Percentiles rank a stretch among this genome's conserved stretches.
phyloP scores from a whole-genome alignment of 495 filamentous ascomycete genomes.

The Massariosphaeria phaeospora region DNA sequence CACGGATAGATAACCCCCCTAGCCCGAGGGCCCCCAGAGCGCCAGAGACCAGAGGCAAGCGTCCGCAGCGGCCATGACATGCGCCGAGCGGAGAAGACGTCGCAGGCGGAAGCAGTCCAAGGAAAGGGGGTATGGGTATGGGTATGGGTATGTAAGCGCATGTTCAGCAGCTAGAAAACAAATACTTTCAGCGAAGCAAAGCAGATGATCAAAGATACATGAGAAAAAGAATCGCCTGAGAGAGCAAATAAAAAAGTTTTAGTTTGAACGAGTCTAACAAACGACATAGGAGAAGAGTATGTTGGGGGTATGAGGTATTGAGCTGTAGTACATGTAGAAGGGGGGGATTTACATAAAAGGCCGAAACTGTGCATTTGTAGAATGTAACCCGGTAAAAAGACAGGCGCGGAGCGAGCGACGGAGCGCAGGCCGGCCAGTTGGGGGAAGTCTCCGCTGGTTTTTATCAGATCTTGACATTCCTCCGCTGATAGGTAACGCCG shows the following conservation, averaged over 20 bases:
- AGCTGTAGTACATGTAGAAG: not conserved
- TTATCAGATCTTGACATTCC: too few species aligned
- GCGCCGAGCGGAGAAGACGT: too few species aligned
- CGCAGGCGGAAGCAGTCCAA: too few species aligned
- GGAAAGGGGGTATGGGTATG: slow-evolving; percentile 1
- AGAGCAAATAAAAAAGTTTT: not conserved
- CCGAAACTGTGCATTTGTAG: not conserved
- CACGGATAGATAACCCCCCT: too few species aligned
- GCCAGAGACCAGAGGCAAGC: too few species aligned
- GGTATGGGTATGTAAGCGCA: not conserved
- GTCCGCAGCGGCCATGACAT: too few species aligned
- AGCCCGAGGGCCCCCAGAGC: too few species aligned
- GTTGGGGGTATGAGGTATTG: slow-evolving; percentile 3
- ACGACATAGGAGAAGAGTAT: slow-evolving; percentile 13
- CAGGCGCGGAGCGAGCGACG: too few species aligned
- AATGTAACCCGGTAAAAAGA: slow-evolving; percentile 3
- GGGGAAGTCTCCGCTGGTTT: too few species aligned
- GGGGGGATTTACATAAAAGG: not conserved
- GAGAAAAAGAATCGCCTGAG: not conserved
- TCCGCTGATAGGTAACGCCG: too few species aligned
- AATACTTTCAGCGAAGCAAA: not conserved
- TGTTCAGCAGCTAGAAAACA: slow-evolving; percentile 12
- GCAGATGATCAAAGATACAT: not conserved
- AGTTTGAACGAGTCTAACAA: not conserved
- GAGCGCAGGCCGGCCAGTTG: too few species aligned